Conservation (phyloP, 2,329 filamentous ascomycete species). For the Teratosphaeria pseudoeucalypti region DNA sequence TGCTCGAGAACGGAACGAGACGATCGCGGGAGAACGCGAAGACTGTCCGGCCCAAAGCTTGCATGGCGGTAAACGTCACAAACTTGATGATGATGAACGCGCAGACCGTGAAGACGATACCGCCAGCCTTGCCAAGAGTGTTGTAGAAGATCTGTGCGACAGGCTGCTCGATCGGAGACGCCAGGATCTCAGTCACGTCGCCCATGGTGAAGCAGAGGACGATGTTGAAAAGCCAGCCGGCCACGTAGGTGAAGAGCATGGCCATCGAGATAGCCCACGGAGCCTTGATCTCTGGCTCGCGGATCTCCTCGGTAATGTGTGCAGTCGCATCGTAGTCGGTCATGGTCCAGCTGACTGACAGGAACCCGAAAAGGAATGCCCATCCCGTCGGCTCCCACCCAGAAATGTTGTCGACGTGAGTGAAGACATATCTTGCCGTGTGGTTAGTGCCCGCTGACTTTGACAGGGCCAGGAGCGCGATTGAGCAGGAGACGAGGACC, state of each 20-base stretch:
- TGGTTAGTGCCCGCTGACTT: slow-evolving; percentile 37
- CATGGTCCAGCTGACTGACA: slow-evolving; percentile 52
- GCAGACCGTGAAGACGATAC: slow-evolving; percentile 46
- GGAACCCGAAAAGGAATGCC: slow-evolving; percentile 50
- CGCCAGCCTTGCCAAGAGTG: slow-evolving; percentile 43
- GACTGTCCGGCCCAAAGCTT: slow-evolving; percentile 43
- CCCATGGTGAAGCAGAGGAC: slow-evolving; percentile 50
- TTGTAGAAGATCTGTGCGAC: slow-evolving; percentile 50
- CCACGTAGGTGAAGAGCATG: slow-evolving; percentile 46
- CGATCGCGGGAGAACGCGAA: slow-evolving; percentile 47
- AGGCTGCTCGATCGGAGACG: slow-evolving; percentile 40
- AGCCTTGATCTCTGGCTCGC: slow-evolving; percentile 40
- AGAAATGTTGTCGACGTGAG: slow-evolving; percentile 40
- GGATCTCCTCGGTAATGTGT: slow-evolving; percentile 43
- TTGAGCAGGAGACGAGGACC: slow-evolving; percentile 41
- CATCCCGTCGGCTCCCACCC: slow-evolving; percentile 47
- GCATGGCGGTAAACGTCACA: slow-evolving; percentile 48
- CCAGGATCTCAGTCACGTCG: slow-evolving; percentile 36
- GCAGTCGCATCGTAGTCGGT: slow-evolving; percentile 43
- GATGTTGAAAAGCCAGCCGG: slow-evolving; percentile 49
- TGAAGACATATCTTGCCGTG: slow-evolving; percentile 44
- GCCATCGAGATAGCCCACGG: slow-evolving; percentile 48
- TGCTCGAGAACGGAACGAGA: slow-evolving; percentile 36
- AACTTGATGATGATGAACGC: slow-evolving; percentile 50
- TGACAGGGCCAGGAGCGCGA: slow-evolving; percentile 40